Conservation (phyloP, 768 basidiomycete species). For the Lactifluus rugatus region DNA sequence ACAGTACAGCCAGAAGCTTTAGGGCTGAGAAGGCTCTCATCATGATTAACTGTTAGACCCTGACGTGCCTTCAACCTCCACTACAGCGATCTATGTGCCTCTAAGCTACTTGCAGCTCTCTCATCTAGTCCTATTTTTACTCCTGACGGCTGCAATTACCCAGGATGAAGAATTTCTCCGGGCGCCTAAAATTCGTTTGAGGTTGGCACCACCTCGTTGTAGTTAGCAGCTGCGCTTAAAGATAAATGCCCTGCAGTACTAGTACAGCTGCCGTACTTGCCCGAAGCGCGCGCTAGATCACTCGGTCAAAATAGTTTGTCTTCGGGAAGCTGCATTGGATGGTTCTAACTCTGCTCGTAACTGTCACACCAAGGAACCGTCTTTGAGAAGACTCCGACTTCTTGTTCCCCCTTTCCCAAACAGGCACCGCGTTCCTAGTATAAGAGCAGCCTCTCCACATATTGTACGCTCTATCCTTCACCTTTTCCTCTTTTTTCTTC, state of each 20-base stretch:
- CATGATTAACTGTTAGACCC: not conserved
- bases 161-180: not conserved
- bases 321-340: slow-evolving; percentile 7
- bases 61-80: not conserved
- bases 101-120: not conserved
- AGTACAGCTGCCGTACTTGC: not conserved
- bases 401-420: slow-evolving; percentile 3
- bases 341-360: not conserved
- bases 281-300: slow-evolving; percentile 13
- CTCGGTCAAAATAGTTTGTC: not conserved
- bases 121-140: no score
- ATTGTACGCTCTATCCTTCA: not conserved
- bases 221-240: slow-evolving; percentile 2
- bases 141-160: not conserved
- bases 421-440: not conserved
- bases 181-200: not conserved
- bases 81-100: not conserved
- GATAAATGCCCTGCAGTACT: not conserved
- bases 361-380: slow-evolving; percentile 8
- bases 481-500: not conserved
- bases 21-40: not conserved
- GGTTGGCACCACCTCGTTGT: not conserved
- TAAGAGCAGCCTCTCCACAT: slow-evolving; percentile 2
- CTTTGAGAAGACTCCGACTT: not conserved
- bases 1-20: not conserved